Conservation (phyloP, 2,329 filamentous ascomycete species). For the Colletotrichum aenigma region DNA sequence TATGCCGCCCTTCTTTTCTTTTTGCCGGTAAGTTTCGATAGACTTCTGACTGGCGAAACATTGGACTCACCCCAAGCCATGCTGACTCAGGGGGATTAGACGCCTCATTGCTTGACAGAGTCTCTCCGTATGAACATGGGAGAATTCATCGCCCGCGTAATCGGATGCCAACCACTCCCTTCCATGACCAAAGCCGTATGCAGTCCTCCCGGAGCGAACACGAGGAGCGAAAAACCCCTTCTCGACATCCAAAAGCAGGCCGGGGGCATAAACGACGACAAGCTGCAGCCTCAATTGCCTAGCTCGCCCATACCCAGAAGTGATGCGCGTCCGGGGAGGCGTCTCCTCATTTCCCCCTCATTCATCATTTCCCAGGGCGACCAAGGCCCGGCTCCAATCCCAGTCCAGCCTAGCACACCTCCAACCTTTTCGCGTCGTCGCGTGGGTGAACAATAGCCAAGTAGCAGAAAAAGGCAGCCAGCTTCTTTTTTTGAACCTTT, state of each 20-base stretch:
- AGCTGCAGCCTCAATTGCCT: neutral
- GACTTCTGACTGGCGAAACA: neutral
- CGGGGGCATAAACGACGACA: neutral
- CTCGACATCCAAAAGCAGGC: neutral
- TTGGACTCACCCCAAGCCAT: neutral
- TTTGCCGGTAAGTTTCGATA: neutral
- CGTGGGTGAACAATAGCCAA: neutral
- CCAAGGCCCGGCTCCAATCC: neutral
- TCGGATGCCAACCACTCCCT: neutral
- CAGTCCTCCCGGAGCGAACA: neutral
- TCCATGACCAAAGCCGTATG: neutral
- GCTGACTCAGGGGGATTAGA: neutral
- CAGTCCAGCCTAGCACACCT: neutral
- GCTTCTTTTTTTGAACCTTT: neutral
- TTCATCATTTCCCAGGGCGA: neutral
- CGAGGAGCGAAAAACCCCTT: neutral
- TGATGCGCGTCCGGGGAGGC: neutral
- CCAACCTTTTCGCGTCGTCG: neutral
- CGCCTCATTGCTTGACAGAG: neutral
- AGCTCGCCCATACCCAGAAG: neutral
- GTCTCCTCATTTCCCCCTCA: slow-evolving; percentile 8
- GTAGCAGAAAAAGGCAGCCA: neutral
- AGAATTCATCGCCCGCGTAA: neutral
- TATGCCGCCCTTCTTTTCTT: neutral
- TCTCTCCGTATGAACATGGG: neutral